Evolutionary conservation across 495 filamentous ascomycete species (phyloP).

Genomic region (Rhypophila decipiens): DNA sequence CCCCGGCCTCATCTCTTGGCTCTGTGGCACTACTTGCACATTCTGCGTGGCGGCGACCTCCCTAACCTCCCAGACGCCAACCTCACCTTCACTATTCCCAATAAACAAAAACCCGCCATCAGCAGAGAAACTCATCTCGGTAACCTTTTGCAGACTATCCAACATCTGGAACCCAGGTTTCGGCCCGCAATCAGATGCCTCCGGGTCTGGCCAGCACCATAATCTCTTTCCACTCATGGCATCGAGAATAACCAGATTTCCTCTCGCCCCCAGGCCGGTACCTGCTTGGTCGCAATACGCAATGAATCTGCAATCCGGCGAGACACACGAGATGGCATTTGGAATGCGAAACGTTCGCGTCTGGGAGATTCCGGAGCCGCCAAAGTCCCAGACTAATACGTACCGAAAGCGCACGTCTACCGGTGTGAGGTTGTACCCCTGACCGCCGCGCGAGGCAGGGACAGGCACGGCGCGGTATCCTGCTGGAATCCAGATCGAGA

Average conservation of each 20-base stretch:
- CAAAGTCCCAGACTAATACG: slow-evolving; percentile 31
- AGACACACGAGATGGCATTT: slow-evolving; percentile 25
- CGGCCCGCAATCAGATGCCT: slow-evolving; percentile 13
- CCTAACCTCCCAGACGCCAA: slow-evolving; percentile 25
- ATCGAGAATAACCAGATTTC: slow-evolving; percentile 24
- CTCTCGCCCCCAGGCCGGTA: slow-evolving; percentile 22
- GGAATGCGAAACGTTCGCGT: slow-evolving; percentile 31
- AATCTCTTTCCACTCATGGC: slow-evolving; percentile 24
- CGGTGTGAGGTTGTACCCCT: slow-evolving; percentile 24
- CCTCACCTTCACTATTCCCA: slow-evolving; percentile 20
- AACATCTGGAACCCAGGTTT: slow-evolving; percentile 17
- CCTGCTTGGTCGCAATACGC: slow-evolving; percentile 26
- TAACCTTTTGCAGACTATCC: slow-evolving; percentile 20
- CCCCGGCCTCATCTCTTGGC: too few species aligned
- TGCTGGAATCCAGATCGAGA: slow-evolving; percentile 33
- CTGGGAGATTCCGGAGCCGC: slow-evolving; percentile 16
- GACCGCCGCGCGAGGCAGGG: slow-evolving; percentile 16
- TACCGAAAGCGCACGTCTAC: slow-evolving; percentile 21
- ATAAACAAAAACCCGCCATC: slow-evolving; percentile 28
- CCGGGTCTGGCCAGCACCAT: slow-evolving; percentile 32
- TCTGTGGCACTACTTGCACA: too few species aligned
- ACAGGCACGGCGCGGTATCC: slow-evolving; percentile 25
- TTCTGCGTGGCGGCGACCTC: too few species aligned
- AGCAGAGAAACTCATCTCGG: slow-evolving; percentile 25
- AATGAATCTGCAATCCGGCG: slow-evolving; percentile 28